Evolutionary conservation across 768 basidiomycete species (phyloP).

Genomic region (Tephrocybe rancida): DNA sequence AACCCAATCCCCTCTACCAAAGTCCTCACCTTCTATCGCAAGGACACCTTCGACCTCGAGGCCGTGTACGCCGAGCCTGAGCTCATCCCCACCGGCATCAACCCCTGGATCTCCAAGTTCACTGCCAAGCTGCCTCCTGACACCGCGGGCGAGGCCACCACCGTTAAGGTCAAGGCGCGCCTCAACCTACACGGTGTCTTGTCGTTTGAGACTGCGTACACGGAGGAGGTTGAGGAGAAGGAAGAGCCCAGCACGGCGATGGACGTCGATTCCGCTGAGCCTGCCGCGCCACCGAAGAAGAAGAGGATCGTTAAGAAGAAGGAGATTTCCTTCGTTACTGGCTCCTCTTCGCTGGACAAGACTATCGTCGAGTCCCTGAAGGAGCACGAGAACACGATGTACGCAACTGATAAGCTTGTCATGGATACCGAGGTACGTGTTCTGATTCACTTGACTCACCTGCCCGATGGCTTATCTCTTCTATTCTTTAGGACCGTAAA

Average conservation of each 20-base stretch:
- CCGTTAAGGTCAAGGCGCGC: conserved; percentile 90
- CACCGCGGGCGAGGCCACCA: conserved; percentile 70
- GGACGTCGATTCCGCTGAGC: conserved; percentile 57
- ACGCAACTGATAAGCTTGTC: conserved; percentile 91
- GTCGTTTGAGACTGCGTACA: conserved; percentile 85
- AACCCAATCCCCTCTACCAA: conserved; percentile 93
- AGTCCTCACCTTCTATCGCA: conserved; percentile 93
- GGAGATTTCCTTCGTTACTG: conserved; percentile 73
- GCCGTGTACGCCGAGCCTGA: conserved; percentile 78
- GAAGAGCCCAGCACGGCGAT: conserved; percentile 72
- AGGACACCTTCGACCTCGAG: conserved; percentile 86
- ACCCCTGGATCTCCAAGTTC: conserved; percentile 85
- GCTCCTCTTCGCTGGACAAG: conserved; percentile 66
- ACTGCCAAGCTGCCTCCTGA: conserved; percentile 73
- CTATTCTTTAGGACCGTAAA: conserved; percentile 76
- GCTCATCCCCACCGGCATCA: conserved; percentile 73
- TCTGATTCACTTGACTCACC: background rate
- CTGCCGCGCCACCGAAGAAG: conserved; percentile 69
- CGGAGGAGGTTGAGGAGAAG: conserved; percentile 80
- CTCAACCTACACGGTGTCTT: conserved; percentile 85
- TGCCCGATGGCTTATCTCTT: conserved; percentile 1
- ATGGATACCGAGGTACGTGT: conserved; percentile 93
- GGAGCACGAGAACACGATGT: conserved; percentile 90
- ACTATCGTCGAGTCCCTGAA: conserved; percentile 61
- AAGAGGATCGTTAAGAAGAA: conserved; percentile 86